These are phyloP conservation scores for Cyphellophora europaea DNA, from an alignment of 2,329 filamentous ascomycete genomes.

Conservation along the genomic window DNA sequence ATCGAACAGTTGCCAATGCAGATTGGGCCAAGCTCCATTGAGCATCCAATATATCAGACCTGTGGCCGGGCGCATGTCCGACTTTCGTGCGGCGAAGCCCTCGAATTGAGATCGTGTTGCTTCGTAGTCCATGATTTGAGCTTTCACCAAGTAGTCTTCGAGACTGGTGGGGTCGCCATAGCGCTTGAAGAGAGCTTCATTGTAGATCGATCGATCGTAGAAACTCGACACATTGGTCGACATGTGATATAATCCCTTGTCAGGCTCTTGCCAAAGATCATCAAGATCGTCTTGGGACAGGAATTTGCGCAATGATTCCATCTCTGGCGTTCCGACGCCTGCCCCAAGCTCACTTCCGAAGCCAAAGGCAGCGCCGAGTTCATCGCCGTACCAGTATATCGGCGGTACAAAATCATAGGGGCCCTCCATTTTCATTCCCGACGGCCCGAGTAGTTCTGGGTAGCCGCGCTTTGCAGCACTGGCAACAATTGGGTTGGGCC, in stretches of 20 bases:
- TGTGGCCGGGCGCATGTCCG: conserved; percentile 42
- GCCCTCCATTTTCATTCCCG: conserved; percentile 57
- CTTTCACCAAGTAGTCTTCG: conserved; percentile 50
- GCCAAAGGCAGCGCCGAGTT: conserved; percentile 50
- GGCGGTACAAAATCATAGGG: conserved; percentile 60
- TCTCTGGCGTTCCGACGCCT: conserved; percentile 53
- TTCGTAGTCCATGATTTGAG: conserved; percentile 57
- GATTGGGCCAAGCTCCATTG: conserved; percentile 54
- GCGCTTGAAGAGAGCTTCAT: conserved; percentile 41
- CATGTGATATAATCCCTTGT: conserved; percentile 51
- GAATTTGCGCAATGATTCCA: conserved; percentile 45
- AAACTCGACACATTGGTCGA: conserved; percentile 47
- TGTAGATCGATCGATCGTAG: conserved; percentile 48
- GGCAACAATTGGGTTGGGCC: conserved; percentile 48
- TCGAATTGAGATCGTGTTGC: conserved; percentile 53
- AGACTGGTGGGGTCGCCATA: conserved; percentile 44
- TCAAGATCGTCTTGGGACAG: conserved; percentile 41
- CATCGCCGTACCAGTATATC: conserved; percentile 52
- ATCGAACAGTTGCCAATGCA: conserved; percentile 59
- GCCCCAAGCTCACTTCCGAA: conserved; percentile 55
- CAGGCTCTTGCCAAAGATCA: conserved; percentile 46
- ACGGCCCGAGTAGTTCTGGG: conserved; percentile 42
- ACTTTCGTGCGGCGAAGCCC: conserved; percentile 44
- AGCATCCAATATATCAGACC: conserved; percentile 61
- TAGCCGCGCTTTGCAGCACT: conserved; percentile 49